phyloP scores from a whole-genome alignment of 2,329 filamentous ascomycete species.

The Elsinoe perseae region DNA sequence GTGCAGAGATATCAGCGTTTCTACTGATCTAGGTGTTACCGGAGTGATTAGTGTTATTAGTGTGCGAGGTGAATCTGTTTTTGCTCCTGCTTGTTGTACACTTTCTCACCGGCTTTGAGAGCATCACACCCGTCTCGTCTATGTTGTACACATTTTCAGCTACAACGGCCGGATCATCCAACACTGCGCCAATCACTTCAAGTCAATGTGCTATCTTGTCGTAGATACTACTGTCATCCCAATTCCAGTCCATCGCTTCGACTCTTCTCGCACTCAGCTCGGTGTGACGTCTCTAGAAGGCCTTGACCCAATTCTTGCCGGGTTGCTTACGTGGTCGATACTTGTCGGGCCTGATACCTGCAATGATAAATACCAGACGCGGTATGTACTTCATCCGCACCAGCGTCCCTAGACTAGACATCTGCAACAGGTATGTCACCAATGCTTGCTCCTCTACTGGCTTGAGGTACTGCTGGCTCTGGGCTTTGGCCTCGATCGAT shows the following conservation, averaged over 20 bases:
- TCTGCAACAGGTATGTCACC: conserved; percentile 17
- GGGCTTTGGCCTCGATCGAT: conserved; percentile 18
- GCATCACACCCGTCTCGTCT: too few species aligned
- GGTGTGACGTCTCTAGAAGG: conserved; percentile 23
- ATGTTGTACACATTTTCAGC: conserved; percentile 27
- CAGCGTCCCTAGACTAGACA: conserved; percentile 17
- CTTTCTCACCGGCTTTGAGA: conserved; percentile 21
- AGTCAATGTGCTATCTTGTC: conserved; percentile 29
- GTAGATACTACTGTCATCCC: conserved; percentile 27
- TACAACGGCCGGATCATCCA: conserved; percentile 24
- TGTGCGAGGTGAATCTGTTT: conserved; percentile 18
- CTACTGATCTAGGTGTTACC: conserved; percentile 25
- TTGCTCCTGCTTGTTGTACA: background rate
- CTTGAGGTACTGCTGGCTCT: conserved; percentile 19
- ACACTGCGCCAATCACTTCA: conserved; percentile 26
- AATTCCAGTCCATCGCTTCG: conserved; percentile 25
- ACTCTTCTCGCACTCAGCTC: conserved; percentile 24
- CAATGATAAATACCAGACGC: conserved; percentile 16
- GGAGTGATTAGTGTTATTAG: conserved; percentile 24
- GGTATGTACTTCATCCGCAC: conserved; percentile 20
- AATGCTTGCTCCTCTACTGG: conserved; percentile 18
- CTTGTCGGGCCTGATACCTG: conserved; percentile 14
- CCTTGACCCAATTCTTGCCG: conserved; percentile 20
- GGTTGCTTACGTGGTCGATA: conserved; percentile 17
- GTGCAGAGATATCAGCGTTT: conserved; percentile 19